Conservation (phyloP, 345 rosid species). For the Aethionema arabicum region DNA sequence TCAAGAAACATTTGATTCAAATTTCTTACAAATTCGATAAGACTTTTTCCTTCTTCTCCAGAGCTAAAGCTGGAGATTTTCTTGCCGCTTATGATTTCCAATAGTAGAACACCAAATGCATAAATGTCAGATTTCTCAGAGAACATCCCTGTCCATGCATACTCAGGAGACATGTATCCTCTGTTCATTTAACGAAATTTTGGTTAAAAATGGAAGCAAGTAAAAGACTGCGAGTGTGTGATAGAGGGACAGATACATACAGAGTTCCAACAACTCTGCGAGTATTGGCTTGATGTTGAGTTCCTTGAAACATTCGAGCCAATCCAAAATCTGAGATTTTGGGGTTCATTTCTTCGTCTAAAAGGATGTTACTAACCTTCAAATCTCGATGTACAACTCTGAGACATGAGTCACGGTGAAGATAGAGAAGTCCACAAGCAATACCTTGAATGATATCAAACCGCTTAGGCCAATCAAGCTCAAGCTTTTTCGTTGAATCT, state of each 20-base stretch:
- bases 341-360: constrained; percentile 44
- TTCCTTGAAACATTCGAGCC: constrained; percentile 45
- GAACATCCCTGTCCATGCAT: constrained; percentile 63
- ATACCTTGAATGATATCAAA: constrained; percentile 42
- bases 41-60: constrained; percentile 38
- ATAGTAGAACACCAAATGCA: constrained; percentile 61
- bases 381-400: constrained; percentile 46
- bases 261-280: constrained; percentile 45
- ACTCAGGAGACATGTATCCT: constrained; percentile 81
- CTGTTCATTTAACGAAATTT: constrained; percentile 36
- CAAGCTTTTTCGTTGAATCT: constrained; percentile 35
- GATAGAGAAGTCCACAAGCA: constrained; percentile 51
- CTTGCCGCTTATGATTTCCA: constrained; percentile 60
- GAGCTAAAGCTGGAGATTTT: constrained; percentile 36
- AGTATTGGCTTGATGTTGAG: constrained; percentile 41
- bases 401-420: constrained; percentile 48
- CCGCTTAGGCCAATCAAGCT: constrained; percentile 42
- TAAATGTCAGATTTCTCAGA: constrained; percentile 72
- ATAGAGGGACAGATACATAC: constrained; percentile 33
- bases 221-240: not conserved
- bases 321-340: constrained; percentile 54
- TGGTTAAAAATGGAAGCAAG: constrained; percentile 4
- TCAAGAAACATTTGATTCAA: not conserved
- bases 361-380: constrained; percentile 43
- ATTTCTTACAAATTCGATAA: constrained; percentile 30